Conservation (phyloP, 2,329 filamentous ascomycete species). For the Paramyrothecium roridum region DNA sequence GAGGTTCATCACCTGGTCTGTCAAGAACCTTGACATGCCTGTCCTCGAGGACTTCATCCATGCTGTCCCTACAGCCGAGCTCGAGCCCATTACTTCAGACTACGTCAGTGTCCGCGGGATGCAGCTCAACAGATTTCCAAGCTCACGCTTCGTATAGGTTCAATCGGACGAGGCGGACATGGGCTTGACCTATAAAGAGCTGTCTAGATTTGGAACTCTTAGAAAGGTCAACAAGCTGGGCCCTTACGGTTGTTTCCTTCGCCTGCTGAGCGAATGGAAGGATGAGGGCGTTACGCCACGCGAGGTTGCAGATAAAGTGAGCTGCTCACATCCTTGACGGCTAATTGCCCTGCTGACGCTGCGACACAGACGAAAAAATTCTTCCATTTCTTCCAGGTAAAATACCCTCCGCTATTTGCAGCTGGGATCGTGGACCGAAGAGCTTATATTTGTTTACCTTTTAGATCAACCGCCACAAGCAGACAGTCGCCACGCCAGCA, state of each 20-base stretch:
- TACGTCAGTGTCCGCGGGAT: no score
- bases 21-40: constrained; percentile 54
- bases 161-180: constrained; percentile 34
- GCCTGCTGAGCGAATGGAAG: constrained; percentile 34
- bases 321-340: constrained; percentile 44
- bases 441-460: not conserved
- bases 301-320: constrained; percentile 40
- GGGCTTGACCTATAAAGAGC: constrained; percentile 39
- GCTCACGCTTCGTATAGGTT: no score
- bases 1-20: constrained; percentile 59
- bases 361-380: no score
- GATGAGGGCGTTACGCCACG: constrained; percentile 24
- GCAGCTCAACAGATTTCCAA: no score
- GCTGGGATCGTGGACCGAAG: not conserved
- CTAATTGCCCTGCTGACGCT: constrained; percentile 7
- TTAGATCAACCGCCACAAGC: constrained; percentile 61
- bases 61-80: constrained; percentile 53
- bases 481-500: constrained; percentile 56
- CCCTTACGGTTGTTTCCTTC: constrained; percentile 36
- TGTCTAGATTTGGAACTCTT: constrained; percentile 31
- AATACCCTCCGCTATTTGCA: not conserved
- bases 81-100: constrained; percentile 11
- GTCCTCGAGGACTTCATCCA: constrained; percentile 62
- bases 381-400: no score
- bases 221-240: constrained; percentile 37